phyloP scores from a whole-genome alignment of 306 rosid species.

The Hippophae rhamnoides region DNA sequence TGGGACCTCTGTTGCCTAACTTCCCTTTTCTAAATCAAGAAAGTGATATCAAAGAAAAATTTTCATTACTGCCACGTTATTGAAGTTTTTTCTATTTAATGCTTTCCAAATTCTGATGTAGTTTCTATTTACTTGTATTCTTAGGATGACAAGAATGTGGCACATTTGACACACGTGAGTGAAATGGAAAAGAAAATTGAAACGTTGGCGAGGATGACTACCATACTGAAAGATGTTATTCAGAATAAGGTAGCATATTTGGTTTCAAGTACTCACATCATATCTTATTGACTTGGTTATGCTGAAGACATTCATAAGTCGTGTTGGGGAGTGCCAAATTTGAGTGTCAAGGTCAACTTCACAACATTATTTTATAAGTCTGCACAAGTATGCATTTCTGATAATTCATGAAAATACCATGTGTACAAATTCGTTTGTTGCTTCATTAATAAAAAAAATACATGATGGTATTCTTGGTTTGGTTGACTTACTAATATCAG shows the following conservation, averaged over 20 bases:
- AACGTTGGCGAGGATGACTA: conserved; percentile 72
- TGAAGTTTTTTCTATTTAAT: not conserved
- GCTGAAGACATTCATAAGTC: not conserved
- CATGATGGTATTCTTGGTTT: too few relatives aligned
- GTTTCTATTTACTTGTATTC: conserved; percentile 6
- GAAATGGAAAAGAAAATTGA: conserved; percentile 96
- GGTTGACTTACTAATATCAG: too few relatives aligned
- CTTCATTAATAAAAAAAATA: too few relatives aligned
- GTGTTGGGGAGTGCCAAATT: not conserved
- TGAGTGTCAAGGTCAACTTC: too few relatives aligned
- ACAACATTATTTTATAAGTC: too few relatives aligned
- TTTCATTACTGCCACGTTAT: not conserved
- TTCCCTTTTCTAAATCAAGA: too few relatives aligned
- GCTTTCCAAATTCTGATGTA: not conserved
- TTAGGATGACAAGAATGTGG: conserved; percentile 89
- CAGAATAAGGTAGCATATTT: conserved; percentile 71
- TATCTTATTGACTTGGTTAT: conserved; percentile 6
- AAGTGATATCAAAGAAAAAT: too few relatives aligned
- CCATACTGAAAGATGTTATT: conserved; percentile 82
- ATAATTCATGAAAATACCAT: too few relatives aligned
- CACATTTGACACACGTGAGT: conserved; percentile 84
- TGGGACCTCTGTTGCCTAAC: too few relatives aligned
- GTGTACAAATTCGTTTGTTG: too few relatives aligned
- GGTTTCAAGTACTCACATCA: conserved; percentile 1
- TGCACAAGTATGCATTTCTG: too few relatives aligned